Evolutionary conservation across 495 filamentous ascomycete species (phyloP), one percentile per base, ranked within the genome.

Genomic region (Cenococcum geophilum): DNA sequence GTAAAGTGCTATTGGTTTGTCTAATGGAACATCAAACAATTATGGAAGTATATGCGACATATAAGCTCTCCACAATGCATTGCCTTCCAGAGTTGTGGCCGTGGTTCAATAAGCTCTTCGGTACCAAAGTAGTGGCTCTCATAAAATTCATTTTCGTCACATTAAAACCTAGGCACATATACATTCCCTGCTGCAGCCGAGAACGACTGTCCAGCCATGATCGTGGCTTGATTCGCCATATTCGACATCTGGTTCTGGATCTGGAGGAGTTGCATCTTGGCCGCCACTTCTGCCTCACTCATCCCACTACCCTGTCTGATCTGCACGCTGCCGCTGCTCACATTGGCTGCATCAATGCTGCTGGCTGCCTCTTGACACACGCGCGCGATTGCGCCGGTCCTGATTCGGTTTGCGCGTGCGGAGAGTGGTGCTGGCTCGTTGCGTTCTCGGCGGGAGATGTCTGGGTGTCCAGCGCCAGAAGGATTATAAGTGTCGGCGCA

Each of bases 401-500:
- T 23, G 25, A 52, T 23, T 32, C 8, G 21, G n/a, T 52, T 52
- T 6, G 49, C 49, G 49, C 49, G 23, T 23, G 49, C 49, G 22
- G 49, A 52, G 21, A 52, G 49, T 8, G 45, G 22, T 22, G 18
- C 18, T 20, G 45, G 45, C n/a, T 49, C 45, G 16, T 22, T n/a
- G 18, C 14, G 5, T 9, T 49, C 45, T 14, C 49, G 20, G 25
- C 49, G 49, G 18, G 20, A 10, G 49, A 52, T 16, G 25, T 52
- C 49, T 23, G 49, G 49, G 49, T 52, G 49, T 0, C 49, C 49
- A 1, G 49, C 49, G 21, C 21, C 25, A 16, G 49, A 23, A 20
- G 49, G 49, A 23, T 52, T 22, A 27, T 52, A 52, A 6, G 49
- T 25, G 49, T 52, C 49, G 18, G 49, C 49, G 49, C 49, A 52